phyloP scores from a whole-genome alignment of 2,329 filamentous ascomycete species.

The Colletotrichum tamarilloi region DNA sequence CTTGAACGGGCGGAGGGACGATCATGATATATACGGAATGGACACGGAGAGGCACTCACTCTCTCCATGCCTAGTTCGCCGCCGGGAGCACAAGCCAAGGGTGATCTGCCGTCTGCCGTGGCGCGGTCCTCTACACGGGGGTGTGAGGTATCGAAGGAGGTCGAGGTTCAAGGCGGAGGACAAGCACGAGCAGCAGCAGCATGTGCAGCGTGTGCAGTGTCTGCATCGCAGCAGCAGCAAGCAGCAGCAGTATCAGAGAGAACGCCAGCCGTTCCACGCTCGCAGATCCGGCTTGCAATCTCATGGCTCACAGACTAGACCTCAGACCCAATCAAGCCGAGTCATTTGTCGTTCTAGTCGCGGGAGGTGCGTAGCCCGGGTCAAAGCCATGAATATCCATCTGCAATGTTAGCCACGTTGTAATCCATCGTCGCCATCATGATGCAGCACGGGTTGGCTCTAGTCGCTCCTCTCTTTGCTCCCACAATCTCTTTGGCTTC shows the following conservation, averaged over 20 bases:
- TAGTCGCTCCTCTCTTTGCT: slow-evolving; percentile 32
- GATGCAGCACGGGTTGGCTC: slow-evolving; percentile 22
- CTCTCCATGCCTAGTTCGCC: slow-evolving; percentile 4
- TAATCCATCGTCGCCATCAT: slow-evolving; percentile 25
- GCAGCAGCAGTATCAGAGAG: slow-evolving; percentile 11
- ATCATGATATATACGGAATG: slow-evolving; percentile 35
- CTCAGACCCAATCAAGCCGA: slow-evolving; percentile 18
- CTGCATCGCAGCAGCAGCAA: background rate
- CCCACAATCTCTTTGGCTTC: slow-evolving; percentile 29
- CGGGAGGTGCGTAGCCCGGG: slow-evolving; percentile 27
- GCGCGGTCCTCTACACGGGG: slow-evolving; percentile 30
- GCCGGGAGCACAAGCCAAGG: slow-evolving; percentile 22
- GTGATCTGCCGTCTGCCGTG: slow-evolving; percentile 28
- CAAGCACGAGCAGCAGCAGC: background rate
- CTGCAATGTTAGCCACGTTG: slow-evolving; percentile 32
- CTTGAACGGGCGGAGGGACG: slow-evolving; percentile 20
- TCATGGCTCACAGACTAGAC: slow-evolving; percentile 29
- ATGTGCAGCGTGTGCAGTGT: slow-evolving; percentile 9
- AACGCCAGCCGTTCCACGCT: background rate
- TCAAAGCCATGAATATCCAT: slow-evolving; percentile 29
- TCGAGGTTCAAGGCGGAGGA: slow-evolving; percentile 19
- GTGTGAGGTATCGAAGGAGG: slow-evolving; percentile 13
- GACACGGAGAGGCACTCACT: slow-evolving; percentile 23
- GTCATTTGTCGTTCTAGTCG: slow-evolving; percentile 23
- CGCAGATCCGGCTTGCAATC: slow-evolving; percentile 25